These are phyloP conservation scores for Botrytis tulipae DNA, from an alignment of 2,329 filamentous ascomycete genomes.

Conservation along the genomic window DNA sequence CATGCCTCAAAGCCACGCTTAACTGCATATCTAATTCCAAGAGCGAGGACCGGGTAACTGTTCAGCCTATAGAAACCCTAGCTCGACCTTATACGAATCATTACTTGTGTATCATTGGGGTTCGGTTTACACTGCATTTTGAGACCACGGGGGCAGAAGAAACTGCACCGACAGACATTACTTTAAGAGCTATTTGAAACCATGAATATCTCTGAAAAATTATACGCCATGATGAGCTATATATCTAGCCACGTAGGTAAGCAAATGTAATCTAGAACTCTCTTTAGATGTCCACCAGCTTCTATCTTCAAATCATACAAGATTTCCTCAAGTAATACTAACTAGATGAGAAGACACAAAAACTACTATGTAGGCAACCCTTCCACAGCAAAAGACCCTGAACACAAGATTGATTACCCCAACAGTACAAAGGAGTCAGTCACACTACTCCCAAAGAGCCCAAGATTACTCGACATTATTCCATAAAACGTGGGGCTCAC, in stretches of 20 bases:
- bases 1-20: not conserved
- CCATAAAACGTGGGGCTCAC: not conserved
- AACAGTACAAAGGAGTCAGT: not conserved
- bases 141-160: not conserved
- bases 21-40: not conserved
- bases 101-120: not conserved
- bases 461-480: not conserved
- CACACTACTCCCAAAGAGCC: not conserved
- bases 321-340: not conserved
- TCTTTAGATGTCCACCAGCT: not conserved
- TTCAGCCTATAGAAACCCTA: not conserved
- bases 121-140: not conserved
- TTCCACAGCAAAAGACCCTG: not conserved
- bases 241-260: not conserved
- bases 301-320: not conserved
- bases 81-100: not conserved
- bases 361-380: not conserved
- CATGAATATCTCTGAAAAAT: not conserved
- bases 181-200: not conserved
- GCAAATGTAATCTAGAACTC: not conserved
- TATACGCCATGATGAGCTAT: not conserved
- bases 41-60: not conserved
- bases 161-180: not conserved
- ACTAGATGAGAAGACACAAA: not conserved
- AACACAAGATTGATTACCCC: no score